Conservation (phyloP, 305 asterid genomes). For the Plantago coronopus region DNA sequence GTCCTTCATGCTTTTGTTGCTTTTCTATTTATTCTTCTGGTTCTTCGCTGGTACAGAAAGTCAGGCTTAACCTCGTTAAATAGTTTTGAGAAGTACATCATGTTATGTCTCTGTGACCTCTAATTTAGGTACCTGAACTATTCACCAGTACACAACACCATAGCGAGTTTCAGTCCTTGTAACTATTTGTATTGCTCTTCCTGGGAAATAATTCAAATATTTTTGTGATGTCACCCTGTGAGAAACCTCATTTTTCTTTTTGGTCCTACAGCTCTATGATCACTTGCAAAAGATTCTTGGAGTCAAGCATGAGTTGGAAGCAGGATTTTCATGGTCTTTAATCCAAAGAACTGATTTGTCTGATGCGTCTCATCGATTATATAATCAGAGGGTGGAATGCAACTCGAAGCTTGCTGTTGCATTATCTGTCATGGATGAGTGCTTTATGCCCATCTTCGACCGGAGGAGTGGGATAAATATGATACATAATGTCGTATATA, state of each 20-base stretch:
- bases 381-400: conserved; percentile 59
- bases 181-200: neutral
- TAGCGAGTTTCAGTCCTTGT: conserved; percentile 2
- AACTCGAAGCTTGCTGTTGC: conserved; percentile 78
- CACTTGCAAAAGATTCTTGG: conserved; percentile 83
- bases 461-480: conserved; percentile 72
- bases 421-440: conserved; percentile 66
- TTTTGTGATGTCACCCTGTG: conserved; percentile 10
- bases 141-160: conserved; percentile 1
- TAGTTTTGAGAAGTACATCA: neutral
- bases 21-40: neutral
- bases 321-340: conserved; percentile 65
- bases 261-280: conserved; percentile 61
- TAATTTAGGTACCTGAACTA: conserved; percentile 7
- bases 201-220: conserved; percentile 3
- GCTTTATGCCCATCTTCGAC: conserved; percentile 69
- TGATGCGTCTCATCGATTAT: conserved; percentile 41
- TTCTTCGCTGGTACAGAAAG: neutral
- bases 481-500: conserved; percentile 68
- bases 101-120: neutral
- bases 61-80: neutral
- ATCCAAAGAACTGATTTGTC: conserved; percentile 58
- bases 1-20: conserved; percentile 1
- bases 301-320: conserved; percentile 61
- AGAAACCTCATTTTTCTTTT: conserved; percentile 11